Evolutionary conservation across 345 rosid species (phyloP), one percentile per base, ranked within the genome.

Genomic region (Anastatica hierochuntica): DNA sequence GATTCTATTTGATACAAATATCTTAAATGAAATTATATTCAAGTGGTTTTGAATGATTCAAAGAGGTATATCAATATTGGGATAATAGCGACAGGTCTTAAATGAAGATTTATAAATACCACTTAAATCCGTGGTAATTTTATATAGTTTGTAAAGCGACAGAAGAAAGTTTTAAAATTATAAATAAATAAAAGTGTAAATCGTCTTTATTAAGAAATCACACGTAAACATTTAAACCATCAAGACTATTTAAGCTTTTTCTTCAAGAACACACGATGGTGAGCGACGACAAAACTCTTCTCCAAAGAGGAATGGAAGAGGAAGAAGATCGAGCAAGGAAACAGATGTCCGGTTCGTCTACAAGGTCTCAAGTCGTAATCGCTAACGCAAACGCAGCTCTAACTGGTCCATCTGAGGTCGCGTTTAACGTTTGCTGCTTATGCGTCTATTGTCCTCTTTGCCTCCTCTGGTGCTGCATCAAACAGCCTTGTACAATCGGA

Each of bases 371-470:
- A 49, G 7, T 20, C 30, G 30, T 29, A 38, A 41, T 7, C 23
- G 30, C 44, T 21, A 33, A 42, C 67, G 59, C 47, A 42, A 65
- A 57, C 59, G 47, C 41, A 50, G 42, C 19, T 36, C 8, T 21
- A 10, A 63, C 72, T 39, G 69, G 45, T 36, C 71, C 76, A 5
- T 50, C 54, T 2, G 85, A 78, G 36, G 72, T 67, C 13, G 69
- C 72, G 57, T 84, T 83, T 57, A 72, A 78, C 51, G 67, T 69
- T 54, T 83, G 87, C 35, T 63, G 77, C 17, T 72, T 72, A 59
- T 87, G 85, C 47, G 69, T 79, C 8, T 65, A 29, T 33, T 81
- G 94, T 60, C 96, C 94, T 16, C 71, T 81, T 9, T 80, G 85
- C 1, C 30, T 79, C 49, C 67, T 63, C 1, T 83, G 74, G 76